These are phyloP conservation scores for Penicillium bovifimosum DNA, from an alignment of 495 filamentous ascomycete genomes.

Conservation along the genomic window DNA sequence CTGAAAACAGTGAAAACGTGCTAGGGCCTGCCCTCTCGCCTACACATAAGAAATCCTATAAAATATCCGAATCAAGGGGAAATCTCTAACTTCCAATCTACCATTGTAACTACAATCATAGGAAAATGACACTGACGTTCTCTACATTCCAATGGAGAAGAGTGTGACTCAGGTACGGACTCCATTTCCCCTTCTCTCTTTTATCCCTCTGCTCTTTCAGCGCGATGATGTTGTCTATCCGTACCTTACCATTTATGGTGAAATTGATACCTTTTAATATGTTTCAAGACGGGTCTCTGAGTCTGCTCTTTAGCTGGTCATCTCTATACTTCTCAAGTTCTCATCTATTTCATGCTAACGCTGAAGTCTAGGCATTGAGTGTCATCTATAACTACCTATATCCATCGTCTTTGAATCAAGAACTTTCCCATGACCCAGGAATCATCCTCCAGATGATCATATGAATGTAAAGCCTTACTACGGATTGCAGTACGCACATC, in stretches of 20 bases:
- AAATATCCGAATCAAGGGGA: not conserved
- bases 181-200: not conserved
- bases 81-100: not conserved
- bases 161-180: constrained; percentile 12
- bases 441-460: too few species aligned
- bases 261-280: constrained; percentile 17
- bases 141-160: not conserved
- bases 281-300: constrained; percentile 29
- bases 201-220: not conserved
- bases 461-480: too few species aligned
- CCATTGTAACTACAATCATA: too few species aligned
- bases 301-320: constrained; percentile 1
- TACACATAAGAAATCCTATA: constrained; percentile 1
- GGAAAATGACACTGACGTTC: too few species aligned
- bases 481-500: too few species aligned
- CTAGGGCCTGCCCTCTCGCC: constrained; percentile 8
- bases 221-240: constrained; percentile 12
- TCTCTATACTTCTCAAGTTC: not conserved
- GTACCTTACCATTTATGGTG: constrained; percentile 14
- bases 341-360: constrained; percentile 1
- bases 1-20: constrained; percentile 4
- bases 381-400: too few species aligned
- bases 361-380: not conserved
- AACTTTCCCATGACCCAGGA: too few species aligned
- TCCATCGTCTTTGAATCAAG: too few species aligned